Conservation (phyloP, 1,284 basidiomycete genomes). For the Sporisorium scitamineum region DNA sequence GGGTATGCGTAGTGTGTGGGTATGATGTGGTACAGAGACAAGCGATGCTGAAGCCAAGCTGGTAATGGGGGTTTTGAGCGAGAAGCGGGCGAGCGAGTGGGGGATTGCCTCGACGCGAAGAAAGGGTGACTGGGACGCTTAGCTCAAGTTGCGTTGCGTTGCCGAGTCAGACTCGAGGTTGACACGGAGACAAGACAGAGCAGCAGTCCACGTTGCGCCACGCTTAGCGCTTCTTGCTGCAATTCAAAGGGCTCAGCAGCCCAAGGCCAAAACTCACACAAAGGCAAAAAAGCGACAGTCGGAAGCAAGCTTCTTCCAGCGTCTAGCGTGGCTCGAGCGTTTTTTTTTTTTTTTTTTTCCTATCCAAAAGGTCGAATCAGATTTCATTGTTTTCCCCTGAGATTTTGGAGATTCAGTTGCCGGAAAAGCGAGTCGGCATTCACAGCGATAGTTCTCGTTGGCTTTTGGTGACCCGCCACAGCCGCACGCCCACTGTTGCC, state of each 20-base stretch:
- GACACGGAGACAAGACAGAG: not conserved
- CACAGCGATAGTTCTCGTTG: too few relatives aligned
- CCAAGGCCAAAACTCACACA: too few relatives aligned
- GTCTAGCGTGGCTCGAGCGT: too few relatives aligned
- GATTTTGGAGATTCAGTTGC: conserved; percentile 4
- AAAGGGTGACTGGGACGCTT: conserved; percentile 4
- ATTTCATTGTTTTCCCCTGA: not conserved
- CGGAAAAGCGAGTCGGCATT: not conserved
- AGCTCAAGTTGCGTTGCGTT: conserved; percentile 9
- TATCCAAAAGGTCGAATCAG: conserved; percentile 3
- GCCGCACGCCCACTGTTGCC: conserved; percentile 3
- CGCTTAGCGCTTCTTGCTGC: not conserved
- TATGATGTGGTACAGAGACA: conserved; percentile 4
- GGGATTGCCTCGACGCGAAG: not conserved
- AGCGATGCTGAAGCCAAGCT: not conserved
- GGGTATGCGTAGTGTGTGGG: conserved; percentile 4
- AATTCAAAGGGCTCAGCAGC: too few relatives aligned
- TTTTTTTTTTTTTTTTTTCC: too few relatives aligned
- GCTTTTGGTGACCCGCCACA: conserved; percentile 40
- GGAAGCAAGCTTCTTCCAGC: too few relatives aligned
- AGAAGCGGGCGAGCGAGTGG: not conserved
- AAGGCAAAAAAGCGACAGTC: too few relatives aligned
- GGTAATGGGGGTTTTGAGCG: not conserved
- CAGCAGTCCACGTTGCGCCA: not conserved
- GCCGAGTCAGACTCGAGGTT: conserved; percentile 8